Base-by-base conservation (phyloP, 2,329 filamentous ascomycete genomes). In the Aschersonia sp. region DNA sequence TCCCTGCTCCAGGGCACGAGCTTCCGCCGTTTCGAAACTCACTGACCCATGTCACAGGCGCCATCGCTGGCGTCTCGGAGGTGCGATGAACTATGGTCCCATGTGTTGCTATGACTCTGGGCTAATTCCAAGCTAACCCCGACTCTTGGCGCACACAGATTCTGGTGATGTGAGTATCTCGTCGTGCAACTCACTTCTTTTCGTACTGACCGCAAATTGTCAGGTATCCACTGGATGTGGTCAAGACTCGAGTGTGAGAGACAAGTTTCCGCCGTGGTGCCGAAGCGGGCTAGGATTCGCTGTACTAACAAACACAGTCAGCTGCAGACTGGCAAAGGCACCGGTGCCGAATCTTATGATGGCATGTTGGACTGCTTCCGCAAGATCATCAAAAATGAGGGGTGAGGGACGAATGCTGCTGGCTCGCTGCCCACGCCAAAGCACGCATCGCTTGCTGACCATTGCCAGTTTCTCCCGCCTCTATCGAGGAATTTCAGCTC, bases 211-310 rank as follows among this genome's bases (percentile, higher is more conserved):
- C 31, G 3, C 5, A 14, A 22, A 14, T 37, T 31, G 50, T 49
- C 64, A 95, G 89, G 92, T 98, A 98, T 73, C 92, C 92, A 56
- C 76, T 98, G 66, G 92, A 98, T 66, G 92, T 98, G 50, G 87
- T 97, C 67, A 97, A 97, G 78, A 97, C 92, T 54, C 77, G 90
- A 83, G 84, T 94, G 85, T 92, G 78, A 9, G 40, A 22, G 9
- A 41, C 14, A n/a, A 22, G 22, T 22, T 41, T n/a, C 5, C 14
- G 7, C n/a, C 40, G 14, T 11, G 10, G 2, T 5, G 9, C 9
- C 40, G 40, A 14, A 41, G 12, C 8, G 35, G 8, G 12, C 8
- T 4, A 8, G 35, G 35, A 5, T 12, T 37, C 8, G 35, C 8
- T 37, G 29, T 10, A 58, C 52, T 64, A 51, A 45, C 43, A 43